A percentile compares a stretch with the other conserved stretches of the same genome.
phyloP scores from a whole-genome alignment of 1,284 basidiomycete genomes.

The Trichosporon sp. region DNA sequence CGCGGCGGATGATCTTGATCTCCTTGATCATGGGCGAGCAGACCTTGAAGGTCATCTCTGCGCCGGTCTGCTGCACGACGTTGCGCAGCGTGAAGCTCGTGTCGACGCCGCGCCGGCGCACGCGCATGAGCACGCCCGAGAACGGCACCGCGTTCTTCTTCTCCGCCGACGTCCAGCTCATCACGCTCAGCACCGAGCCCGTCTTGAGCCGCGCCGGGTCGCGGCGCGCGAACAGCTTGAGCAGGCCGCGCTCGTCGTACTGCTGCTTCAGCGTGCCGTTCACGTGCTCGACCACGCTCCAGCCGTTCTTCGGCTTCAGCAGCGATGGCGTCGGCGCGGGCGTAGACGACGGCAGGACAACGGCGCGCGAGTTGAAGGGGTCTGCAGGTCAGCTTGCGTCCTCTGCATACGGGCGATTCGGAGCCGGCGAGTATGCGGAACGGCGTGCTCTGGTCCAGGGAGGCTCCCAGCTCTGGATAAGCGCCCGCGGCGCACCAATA shows the following conservation, averaged over 20 bases:
- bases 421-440: neutral
- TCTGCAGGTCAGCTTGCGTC: slow-evolving; percentile 51
- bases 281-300: slow-evolving; percentile 72
- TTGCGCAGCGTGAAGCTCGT: slow-evolving; percentile 80
- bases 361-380: slow-evolving; percentile 68
- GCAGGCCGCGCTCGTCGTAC: slow-evolving; percentile 63
- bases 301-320: slow-evolving; percentile 59
- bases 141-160: slow-evolving; percentile 62
- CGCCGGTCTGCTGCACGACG: slow-evolving; percentile 78
- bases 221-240: slow-evolving; percentile 65
- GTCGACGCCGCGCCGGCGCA: slow-evolving; percentile 73
- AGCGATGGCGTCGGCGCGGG: slow-evolving; percentile 46
- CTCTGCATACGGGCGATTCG: neutral
- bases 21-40: slow-evolving; percentile 79
- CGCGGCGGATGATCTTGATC: slow-evolving; percentile 60
- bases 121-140: slow-evolving; percentile 76
- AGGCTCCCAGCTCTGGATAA: neutral
- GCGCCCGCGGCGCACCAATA: neutral
- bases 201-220: slow-evolving; percentile 64
- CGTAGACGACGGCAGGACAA: slow-evolving; percentile 56
- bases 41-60: slow-evolving; percentile 84
- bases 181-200: slow-evolving; percentile 75
- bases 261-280: slow-evolving; percentile 61
- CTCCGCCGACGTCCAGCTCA: slow-evolving; percentile 50
- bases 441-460: neutral